Evolutionary conservation across 1,284 basidiomycete species (phyloP), one percentile per base, ranked within the genome.

Genomic region (Tetrapyrgos nigripes): DNA sequence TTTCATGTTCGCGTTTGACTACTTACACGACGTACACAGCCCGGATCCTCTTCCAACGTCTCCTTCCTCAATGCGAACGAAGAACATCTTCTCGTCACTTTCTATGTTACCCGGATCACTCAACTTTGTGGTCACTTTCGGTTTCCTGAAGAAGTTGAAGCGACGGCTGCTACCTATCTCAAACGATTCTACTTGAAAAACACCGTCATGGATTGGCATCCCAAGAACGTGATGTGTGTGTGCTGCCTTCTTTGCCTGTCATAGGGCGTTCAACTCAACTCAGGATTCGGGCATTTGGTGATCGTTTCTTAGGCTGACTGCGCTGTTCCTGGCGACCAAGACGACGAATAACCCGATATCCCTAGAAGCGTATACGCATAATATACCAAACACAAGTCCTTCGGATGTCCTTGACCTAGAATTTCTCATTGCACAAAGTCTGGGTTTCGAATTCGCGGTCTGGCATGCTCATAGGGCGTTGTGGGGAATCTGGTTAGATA

Each of bases 201-300:
- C 70, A 98, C 96, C 1, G 94, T 96, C 54, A 98, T 99, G 96
- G 96, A 99, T 71, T 98, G 94, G 88, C 97, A 99, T 76, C 97
- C 97, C 0, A 97, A 97, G 76, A 93, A 93, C 67, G 94, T 99
- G 69, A 98, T 99, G 97, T 97, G 71, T 53, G 91, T 75, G 6
- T 26, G n/a, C 53, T 47, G 31, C 37, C n/a, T 14, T 37, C 10
- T 13, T 43, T 43, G 29, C 29, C 14, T 50, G 6, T 14, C n/a
- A n/a, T n/a, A n/a, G 33, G 53, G 26, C 37, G 19, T 40, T 46
- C 19, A 31, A 10, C 29, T 45, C 8, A 46, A 35, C 26, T 51
- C 40, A 28, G 11, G 3, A 46, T 10, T 21, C 14, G 35, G n/a
- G 29, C 31, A 19, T 33, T 24, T 51, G n/a, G 23, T 33, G 28